phyloP scores from a whole-genome alignment of 1,284 basidiomycete species.

The Takashimella koratensis region DNA sequence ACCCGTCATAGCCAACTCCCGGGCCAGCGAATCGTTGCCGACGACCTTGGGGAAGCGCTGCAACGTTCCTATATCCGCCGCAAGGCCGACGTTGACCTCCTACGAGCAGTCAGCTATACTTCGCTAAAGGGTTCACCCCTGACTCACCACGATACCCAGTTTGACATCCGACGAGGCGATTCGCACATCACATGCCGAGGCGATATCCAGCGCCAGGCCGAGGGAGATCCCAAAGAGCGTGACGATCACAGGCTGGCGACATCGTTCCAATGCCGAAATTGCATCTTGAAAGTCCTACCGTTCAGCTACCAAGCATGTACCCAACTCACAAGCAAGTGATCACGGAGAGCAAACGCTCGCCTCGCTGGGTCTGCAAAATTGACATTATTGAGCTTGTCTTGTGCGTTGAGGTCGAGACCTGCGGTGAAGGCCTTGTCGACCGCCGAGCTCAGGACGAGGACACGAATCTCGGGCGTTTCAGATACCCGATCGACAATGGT shows the following conservation, averaged over 20 bases:
- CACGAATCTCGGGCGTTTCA: conserved; percentile 60
- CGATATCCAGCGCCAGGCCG: conserved; percentile 70
- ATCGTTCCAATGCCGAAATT: conserved; percentile 66
- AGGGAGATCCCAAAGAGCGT: conserved; percentile 73
- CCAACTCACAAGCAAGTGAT: conserved; percentile 57
- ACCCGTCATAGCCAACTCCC: conserved; percentile 76
- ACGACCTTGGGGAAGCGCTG: conserved; percentile 78
- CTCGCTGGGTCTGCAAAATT: conserved; percentile 56
- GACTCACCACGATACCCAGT: conserved; percentile 72
- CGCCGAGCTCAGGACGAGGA: conserved; percentile 66
- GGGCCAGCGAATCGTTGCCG: conserved; percentile 71
- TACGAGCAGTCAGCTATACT: conserved; percentile 37
- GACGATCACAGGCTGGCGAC: conserved; percentile 76
- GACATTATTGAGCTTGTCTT: conserved; percentile 11
- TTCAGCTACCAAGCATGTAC: conserved; percentile 9
- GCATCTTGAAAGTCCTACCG: conserved; percentile 62
- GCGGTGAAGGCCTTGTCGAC: conserved; percentile 72
- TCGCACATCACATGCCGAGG: conserved; percentile 75
- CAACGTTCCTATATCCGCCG: conserved; percentile 85
- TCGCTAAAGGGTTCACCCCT: no score
- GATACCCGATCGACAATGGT: conserved; percentile 60
- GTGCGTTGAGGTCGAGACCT: conserved; percentile 59
- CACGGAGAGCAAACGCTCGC: conserved; percentile 54
- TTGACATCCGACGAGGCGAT: conserved; percentile 61
- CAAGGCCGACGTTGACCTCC: conserved; percentile 88